Evolutionary conservation across 164 flowering plant species (phyloP), one percentile per base, ranked within the genome.

Genomic region (Tinospora cordifolia): DNA sequence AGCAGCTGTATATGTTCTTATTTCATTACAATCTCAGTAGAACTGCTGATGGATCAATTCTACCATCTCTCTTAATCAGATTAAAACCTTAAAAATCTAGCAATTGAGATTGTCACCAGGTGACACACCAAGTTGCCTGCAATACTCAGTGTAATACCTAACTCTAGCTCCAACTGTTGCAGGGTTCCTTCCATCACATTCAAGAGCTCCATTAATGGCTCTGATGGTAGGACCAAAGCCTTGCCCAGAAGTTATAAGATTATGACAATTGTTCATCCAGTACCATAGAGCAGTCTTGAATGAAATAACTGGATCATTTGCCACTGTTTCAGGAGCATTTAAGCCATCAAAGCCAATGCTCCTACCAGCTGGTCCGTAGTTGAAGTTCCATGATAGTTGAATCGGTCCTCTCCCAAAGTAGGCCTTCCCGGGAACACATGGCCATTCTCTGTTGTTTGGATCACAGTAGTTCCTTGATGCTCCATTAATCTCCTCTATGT

Each of bases 211-310:
- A 62, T 82, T 82, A 46, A 82, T 80, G 26, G 81, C 81, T 49
- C 82, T 59, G 26, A 77, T 81, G 15, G 86, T 83, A 0, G 76
- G 71, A 3, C 86, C 86, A 34, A 81, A 81, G 30, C 84, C 86
- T 69, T 75, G 75, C 8, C 79, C 81, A 4, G 82, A 78, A 22
- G 69, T 74, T 3, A 77, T 69, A 51, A 46, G 46, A 0, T 68
- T 47, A n/a, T 83, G 81, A 34, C 71, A 75, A 17, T 77, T 72
- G 58, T 74, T 75, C 80, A 71, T 80, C 87, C 87, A 84, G 57
- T 41, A 82, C 85, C 84, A 82, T 39, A 82, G 57, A 3, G 80
- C 83, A 0, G 84, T 67, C 74, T 75, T 81, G 80, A 80, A 82
- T 3, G 87, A 68, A 10, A 78, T 27, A 2, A 68, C 47, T 0